Evolutionary conservation across 768 basidiomycete genomes (phyloP).

Genomic region (Clathrus columnatus): DNA sequence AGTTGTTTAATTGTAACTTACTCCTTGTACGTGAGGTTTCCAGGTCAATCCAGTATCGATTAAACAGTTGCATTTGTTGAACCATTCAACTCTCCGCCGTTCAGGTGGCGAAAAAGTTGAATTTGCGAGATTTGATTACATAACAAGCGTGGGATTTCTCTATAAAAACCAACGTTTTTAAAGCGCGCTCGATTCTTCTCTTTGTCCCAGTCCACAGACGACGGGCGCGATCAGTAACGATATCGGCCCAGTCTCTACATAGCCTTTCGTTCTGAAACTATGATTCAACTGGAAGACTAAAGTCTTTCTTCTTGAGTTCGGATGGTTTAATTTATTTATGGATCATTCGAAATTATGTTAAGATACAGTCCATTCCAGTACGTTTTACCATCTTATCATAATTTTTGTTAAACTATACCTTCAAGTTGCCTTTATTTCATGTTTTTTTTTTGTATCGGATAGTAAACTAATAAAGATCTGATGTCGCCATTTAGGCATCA

Average conservation of each 20-base stretch:
- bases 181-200: neutral
- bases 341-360: neutral
- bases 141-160: neutral
- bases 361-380: neutral
- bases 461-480: too few species aligned
- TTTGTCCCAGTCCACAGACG: neutral
- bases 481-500: too few species aligned
- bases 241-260: neutral
- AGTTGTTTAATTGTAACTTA: too few species aligned
- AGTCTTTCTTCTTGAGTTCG: neutral
- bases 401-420: too few species aligned
- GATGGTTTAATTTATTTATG: neutral
- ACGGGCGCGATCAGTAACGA: neutral
- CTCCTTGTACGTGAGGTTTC: too few species aligned
- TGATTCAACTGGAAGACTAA: neutral
- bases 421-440: neutral
- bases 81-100: too few species aligned
- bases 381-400: too few species aligned
- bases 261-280: neutral
- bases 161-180: neutral
- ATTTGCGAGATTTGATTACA: neutral
- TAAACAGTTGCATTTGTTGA: too few species aligned
- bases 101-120: too few species aligned
- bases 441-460: too few species aligned
- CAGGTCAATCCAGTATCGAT: too few species aligned